Conservation (phyloP, 129 eudicot genomes). For the Tanacetum coccineum region DNA sequence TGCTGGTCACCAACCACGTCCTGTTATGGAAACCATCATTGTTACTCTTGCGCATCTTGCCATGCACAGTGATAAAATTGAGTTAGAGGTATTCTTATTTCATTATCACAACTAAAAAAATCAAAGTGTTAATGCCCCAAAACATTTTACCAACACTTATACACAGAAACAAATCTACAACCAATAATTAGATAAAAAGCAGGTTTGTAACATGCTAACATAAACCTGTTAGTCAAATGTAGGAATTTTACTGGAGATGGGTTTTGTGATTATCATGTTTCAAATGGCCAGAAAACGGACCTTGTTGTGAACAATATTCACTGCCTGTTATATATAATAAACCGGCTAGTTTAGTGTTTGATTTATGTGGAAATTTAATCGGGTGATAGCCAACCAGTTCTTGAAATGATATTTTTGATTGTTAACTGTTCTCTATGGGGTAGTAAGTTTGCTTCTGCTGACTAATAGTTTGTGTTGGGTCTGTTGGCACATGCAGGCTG, state of each 20-base stretch:
- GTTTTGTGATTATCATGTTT: no score
- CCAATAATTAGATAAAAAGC: no score
- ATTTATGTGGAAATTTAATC: constrained; percentile 1
- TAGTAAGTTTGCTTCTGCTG: constrained; percentile 11
- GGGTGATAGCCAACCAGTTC: constrained; percentile 4
- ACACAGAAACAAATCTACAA: no score
- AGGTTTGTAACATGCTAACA: no score
- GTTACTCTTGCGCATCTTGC: constrained; percentile 83
- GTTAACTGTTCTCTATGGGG: constrained; percentile 11
- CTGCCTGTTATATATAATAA: not conserved
- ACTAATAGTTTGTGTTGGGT: constrained; percentile 15
- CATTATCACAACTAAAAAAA: no score
- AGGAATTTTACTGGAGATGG: no score
- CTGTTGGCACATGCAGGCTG: constrained; percentile 61
- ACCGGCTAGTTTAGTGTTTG: not conserved
- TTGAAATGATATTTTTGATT: not conserved
- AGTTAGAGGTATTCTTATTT: constrained; percentile 64
- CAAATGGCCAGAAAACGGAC: no score
- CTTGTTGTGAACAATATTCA: not conserved
- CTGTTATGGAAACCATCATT: constrained; percentile 67
- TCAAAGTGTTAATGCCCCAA: no score
- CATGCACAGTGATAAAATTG: constrained; percentile 75
- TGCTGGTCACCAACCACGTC: constrained; percentile 73
- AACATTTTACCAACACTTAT: no score
- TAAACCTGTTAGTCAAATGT: no score